Base-by-base conservation (phyloP, 176 grass and related monocot species). In the Juncus effusus region DNA sequence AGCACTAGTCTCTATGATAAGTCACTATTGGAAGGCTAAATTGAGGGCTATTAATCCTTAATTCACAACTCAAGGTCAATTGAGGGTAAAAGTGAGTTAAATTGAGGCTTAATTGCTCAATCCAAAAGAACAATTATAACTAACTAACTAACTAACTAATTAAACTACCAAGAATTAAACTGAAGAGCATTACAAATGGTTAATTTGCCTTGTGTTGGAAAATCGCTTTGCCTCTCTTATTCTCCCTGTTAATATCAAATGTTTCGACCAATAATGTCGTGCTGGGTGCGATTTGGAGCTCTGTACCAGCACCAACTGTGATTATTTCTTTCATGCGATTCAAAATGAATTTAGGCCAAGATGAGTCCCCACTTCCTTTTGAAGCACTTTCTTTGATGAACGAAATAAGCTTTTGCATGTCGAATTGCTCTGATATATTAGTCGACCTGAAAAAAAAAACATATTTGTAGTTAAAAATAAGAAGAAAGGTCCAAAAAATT, bases 201-300 rank as follows among this genome's bases (percentile, higher is more conserved):
- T 47, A 47, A 47, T 47, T 84, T 89, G 82, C 93, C 93, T 97
- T 86, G 67, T 92, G 82, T 58, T 89, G 80, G 83, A 91, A 92
- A 52, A 89, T 79, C 19, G 78, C 85, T 92, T 97, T 92, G 67
- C 80, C 80, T 86, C 88, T 79, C 66, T 70, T 70, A 4, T 74
- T 78, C 44, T 92, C 90, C 59, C 38, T 72, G 15, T 86, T 88
- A 42, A 89, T 69, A 67, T 80, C 38, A 45, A 79, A 89, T 39
- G 82, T 39, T 70, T 97, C 93, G 79, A 97, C 58, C 51, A 97
- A 76, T 41, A 97, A 72, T 51, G 56, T 79, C 59, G 72, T 81
- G 60, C 74, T 70, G 51, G 85, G 82, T 74, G 79, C 74, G 47
- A 89, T 76, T 60, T 91, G 71, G 49, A 89, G 53, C 52, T 97